Conservation (phyloP, 305 asterid species). For the Nicotiana rustica region DNA sequence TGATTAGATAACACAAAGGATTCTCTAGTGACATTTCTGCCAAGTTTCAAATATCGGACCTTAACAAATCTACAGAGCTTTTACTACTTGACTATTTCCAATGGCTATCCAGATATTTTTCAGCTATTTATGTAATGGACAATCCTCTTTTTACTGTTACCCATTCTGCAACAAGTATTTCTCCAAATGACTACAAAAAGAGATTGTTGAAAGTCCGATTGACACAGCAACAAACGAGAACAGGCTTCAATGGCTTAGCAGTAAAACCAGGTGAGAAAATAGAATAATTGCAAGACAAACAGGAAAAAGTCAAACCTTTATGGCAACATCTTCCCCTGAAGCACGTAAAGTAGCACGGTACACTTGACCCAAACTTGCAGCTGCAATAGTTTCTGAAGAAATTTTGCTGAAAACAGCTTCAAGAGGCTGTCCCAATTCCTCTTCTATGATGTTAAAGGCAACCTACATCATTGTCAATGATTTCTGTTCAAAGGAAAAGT, state of each 20-base stretch:
- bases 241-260: constrained; percentile 33
- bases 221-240: neutral
- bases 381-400: constrained; percentile 94
- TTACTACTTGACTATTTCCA: constrained; percentile 25
- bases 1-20: neutral
- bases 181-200: neutral
- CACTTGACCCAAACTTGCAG: constrained; percentile 99
- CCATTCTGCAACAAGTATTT: constrained; percentile 9
- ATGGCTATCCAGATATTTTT: constrained; percentile 27
- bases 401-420: constrained; percentile 96
- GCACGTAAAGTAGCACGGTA: constrained; percentile 95
- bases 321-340: constrained; percentile 97
- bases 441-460: constrained; percentile 96
- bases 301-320: constrained; percentile 63
- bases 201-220: constrained; percentile 12
- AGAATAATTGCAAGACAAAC: constrained; percentile 33
- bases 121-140: constrained; percentile 13
- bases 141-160: neutral
- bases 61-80: constrained; percentile 22
- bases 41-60: constrained; percentile 17
- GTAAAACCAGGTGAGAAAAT: constrained; percentile 38
- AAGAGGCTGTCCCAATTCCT: constrained; percentile 96
- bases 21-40: constrained; percentile 1
- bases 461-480: constrained; percentile 81
- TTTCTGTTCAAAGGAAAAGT: constrained; percentile 47